Base-by-base conservation (phyloP, 257 asterid genomes). In the Solanum dulcamara region DNA sequence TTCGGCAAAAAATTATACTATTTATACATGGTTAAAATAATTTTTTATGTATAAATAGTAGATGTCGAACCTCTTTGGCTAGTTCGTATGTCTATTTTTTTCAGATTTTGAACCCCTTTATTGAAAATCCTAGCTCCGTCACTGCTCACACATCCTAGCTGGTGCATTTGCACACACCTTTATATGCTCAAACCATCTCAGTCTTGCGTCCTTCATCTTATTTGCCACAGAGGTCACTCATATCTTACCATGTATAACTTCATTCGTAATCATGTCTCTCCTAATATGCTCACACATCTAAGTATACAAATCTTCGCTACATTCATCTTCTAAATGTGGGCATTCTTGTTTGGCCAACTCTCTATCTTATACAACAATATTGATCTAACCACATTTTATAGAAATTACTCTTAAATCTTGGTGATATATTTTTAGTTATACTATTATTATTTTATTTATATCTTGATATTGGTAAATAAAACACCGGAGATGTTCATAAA, bases 311-410 rank as follows among this genome's bases (percentile, higher is more conserved):
- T 57, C 14, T 57, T 10, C 1, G 28, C 6, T 7, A 55, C 11
- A 55, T 55, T 3, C 22, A 20, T 55, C 6, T 55, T 55, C 5
- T 55, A 3, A 55, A 8, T 55, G 0, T 55, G 1, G 5, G 62
- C 0, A 0, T 55, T 20, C 0, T 50, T 50, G n/a, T 50, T n/a
- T 50, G 15, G 0, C n/a, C 5, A 0, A 48, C 57, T 50, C 0
- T 50, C 0, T 6, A 0, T n/a, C 17, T 7, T 50, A 15, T 50
- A 15, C 20, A 33, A 33, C 35, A 15, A 50, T 50, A 50, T 50
- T 50, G 15, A 50, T 50, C 22, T 15, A 50, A 15, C 57, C 57
- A 50, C 8, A 50, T 8, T 50, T 2, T 50, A 50, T 50, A 50
- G 22, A 50, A 6, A 17, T 17, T 50, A 50, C 57, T 5, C 57